Evolutionary conservation across 768 basidiomycete genomes (phyloP).

Genomic region (Mycena maculata): DNA sequence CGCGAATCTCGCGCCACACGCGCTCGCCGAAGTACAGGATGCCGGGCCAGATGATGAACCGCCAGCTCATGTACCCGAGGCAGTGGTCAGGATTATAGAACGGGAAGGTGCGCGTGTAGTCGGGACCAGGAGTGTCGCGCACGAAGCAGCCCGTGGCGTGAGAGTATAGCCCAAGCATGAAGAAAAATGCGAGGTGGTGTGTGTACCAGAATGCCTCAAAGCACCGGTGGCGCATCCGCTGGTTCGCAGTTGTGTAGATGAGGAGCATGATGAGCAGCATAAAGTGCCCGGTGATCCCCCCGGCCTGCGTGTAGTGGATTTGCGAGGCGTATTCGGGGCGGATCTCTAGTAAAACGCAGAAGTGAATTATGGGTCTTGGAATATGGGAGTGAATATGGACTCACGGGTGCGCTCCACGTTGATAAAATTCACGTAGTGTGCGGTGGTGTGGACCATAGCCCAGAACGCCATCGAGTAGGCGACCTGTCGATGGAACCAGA

Average conservation of each 20-base stretch:
- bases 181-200: slow-evolving; percentile 94
- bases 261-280: slow-evolving; percentile 94
- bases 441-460: slow-evolving; percentile 91
- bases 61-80: slow-evolving; percentile 91
- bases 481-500: slow-evolving; percentile 96
- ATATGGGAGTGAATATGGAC: slow-evolving; percentile 41
- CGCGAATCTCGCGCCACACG: slow-evolving; percentile 83
- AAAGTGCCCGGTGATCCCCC: slow-evolving; percentile 93
- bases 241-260: slow-evolving; percentile 92
- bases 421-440: slow-evolving; percentile 94
- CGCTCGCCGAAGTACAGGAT: slow-evolving; percentile 91
- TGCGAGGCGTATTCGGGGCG: slow-evolving; percentile 79
- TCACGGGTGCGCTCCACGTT: slow-evolving; percentile 88
- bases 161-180: slow-evolving; percentile 89
- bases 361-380: background rate
- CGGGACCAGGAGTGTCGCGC: slow-evolving; percentile 79
- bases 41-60: slow-evolving; percentile 92
- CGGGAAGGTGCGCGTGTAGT: slow-evolving; percentile 75
- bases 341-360: slow-evolving; percentile 65
- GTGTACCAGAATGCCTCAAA: slow-evolving; percentile 99
- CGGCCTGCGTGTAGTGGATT: slow-evolving; percentile 90
- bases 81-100: slow-evolving; percentile 90
- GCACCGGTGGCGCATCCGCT: slow-evolving; percentile 86
- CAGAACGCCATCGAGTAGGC: slow-evolving; percentile 96
- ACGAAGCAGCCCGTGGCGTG: slow-evolving; percentile 97